A percentile compares a stretch with the other conserved stretches of the same genome.
Conservation (phyloP, 2,329 filamentous ascomycete genomes). For the Stagonosporopsis vannaccii region DNA sequence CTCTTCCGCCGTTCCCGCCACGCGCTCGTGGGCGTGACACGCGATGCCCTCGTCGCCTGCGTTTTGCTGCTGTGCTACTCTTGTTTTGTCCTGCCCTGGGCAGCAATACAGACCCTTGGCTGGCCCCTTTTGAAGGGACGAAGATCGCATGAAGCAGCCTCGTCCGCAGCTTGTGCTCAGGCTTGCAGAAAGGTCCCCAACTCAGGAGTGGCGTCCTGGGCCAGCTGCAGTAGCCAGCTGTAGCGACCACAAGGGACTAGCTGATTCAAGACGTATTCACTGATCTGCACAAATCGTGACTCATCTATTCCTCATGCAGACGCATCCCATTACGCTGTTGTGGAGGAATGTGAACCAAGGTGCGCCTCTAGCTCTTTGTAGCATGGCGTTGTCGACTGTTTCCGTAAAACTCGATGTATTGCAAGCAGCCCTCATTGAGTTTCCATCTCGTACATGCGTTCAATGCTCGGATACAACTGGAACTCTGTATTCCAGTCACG, state of each 20-base stretch:
- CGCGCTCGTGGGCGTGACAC: neutral
- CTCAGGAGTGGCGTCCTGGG: neutral
- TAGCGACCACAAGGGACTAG: neutral
- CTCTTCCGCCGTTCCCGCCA: neutral
- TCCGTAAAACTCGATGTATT: too few relatives aligned
- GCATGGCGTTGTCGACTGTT: neutral
- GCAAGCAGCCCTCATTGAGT: neutral
- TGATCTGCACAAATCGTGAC: neutral
- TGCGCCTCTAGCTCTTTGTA: neutral
- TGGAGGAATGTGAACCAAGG: neutral
- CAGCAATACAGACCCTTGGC: neutral
- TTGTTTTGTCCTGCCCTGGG: neutral
- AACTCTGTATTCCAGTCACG: conserved; percentile 47
- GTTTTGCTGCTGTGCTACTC: neutral
- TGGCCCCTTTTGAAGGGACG: neutral
- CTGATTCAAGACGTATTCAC: neutral
- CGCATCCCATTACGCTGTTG: neutral
- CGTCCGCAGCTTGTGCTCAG: neutral
- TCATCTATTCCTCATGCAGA: neutral
- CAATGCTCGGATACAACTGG: conserved; percentile 22
- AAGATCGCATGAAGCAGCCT: too few relatives aligned
- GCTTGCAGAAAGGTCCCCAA: neutral
- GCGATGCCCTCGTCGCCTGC: neutral
- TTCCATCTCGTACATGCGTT: conserved; percentile 13
- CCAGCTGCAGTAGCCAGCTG: neutral